Conservation (phyloP, 2,329 filamentous ascomycete species). For the Akanthomyces muscarius region DNA sequence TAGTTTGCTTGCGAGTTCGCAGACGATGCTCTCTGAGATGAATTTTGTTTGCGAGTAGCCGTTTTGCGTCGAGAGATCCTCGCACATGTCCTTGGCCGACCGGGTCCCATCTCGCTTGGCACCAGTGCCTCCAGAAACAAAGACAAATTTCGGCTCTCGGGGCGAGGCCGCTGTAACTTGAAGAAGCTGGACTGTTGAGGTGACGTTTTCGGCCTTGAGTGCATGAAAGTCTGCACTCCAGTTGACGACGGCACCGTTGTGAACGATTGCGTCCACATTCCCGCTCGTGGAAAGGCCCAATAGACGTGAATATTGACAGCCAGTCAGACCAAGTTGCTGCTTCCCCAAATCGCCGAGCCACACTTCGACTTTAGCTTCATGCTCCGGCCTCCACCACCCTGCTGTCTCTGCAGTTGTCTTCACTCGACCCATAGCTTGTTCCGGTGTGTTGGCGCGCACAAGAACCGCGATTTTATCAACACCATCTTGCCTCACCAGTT, state of each 20-base stretch:
- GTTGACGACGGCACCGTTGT: not conserved
- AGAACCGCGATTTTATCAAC: constrained; percentile 56
- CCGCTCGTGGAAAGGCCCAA: not conserved
- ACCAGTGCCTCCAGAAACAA: not conserved
- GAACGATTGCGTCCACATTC: not conserved
- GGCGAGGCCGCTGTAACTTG: not conserved
- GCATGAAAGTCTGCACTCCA: not conserved
- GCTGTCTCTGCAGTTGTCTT: constrained; percentile 25
- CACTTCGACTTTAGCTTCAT: constrained; percentile 15
- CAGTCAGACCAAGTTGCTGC: not conserved
- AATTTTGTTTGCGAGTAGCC: constrained; percentile 21
- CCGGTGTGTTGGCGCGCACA: constrained; percentile 61
- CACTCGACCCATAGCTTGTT: constrained; percentile 60
- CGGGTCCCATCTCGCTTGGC: not conserved
- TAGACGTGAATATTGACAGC: not conserved
- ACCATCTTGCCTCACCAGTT: constrained; percentile 58
- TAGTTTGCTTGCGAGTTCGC: constrained; percentile 6
- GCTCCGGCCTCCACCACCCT: constrained; percentile 18
- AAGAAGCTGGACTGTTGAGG: not conserved
- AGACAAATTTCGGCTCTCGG: not conserved
- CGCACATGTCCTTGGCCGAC: not conserved
- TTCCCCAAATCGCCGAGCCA: constrained; percentile 20
- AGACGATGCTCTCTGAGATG: constrained; percentile 20
- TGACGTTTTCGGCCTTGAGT: not conserved
- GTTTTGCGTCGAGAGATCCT: constrained; percentile 1